phyloP scores from a whole-genome alignment of 306 rosid species.

The Pueraria montana region DNA sequence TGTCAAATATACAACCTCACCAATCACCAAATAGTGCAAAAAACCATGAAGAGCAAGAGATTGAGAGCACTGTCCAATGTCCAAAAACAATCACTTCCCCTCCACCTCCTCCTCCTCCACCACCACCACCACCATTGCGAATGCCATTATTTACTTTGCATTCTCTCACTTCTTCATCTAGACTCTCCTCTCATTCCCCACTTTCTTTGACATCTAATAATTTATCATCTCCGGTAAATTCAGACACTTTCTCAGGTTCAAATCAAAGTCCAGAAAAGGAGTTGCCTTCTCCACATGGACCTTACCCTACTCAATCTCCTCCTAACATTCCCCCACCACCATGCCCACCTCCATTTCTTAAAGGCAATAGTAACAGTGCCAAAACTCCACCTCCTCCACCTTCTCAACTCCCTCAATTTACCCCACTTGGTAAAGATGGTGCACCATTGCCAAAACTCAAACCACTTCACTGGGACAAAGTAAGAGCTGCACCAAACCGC shows the following conservation, averaged over 20 bases:
- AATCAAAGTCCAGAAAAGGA: constrained; percentile 53
- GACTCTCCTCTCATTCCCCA: constrained; percentile 63
- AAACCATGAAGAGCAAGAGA: constrained; percentile 43
- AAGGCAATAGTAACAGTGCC: constrained; percentile 37
- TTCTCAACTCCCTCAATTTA: constrained; percentile 67
- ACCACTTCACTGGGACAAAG: constrained; percentile 99
- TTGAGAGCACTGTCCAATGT: constrained; percentile 41
- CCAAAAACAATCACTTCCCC: constrained; percentile 41
- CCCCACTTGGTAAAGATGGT: constrained; percentile 87
- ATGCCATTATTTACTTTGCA: constrained; percentile 54
- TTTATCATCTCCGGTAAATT: constrained; percentile 65
- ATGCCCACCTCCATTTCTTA: constrained; percentile 76
- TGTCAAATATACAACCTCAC: constrained; percentile 43
- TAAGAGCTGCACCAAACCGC: constrained; percentile 89
- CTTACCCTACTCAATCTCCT: constrained; percentile 51
- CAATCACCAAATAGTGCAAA: constrained; percentile 49
- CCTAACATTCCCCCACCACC: constrained; percentile 82
- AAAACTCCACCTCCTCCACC: constrained; percentile 91
- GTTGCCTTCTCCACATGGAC: constrained; percentile 48
- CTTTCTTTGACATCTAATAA: constrained; percentile 63
- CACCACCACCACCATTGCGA: constrained; percentile 57
- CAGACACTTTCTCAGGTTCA: constrained; percentile 57
- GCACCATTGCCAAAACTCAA: constrained; percentile 81
- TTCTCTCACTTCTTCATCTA: constrained; percentile 59
- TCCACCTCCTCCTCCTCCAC: constrained; percentile 62